phyloP scores from a whole-genome alignment of 2,329 filamentous ascomycete genomes.

The Alternaria consortialis region DNA sequence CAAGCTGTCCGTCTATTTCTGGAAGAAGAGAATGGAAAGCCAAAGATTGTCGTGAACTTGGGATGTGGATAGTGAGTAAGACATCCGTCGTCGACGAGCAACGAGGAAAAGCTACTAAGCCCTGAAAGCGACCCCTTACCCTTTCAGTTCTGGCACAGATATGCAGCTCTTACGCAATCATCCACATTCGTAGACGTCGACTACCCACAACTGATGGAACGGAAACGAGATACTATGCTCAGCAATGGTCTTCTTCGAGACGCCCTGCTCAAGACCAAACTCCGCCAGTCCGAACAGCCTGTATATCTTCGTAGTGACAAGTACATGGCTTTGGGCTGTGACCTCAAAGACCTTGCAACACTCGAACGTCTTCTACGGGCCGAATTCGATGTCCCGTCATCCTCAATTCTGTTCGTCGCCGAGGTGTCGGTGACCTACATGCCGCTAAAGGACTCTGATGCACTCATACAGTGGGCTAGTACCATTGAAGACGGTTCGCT shows the following conservation, averaged over 20 bases:
- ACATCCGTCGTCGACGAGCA: conserved; percentile 12
- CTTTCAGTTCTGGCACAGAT: conserved; percentile 79
- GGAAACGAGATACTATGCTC: conserved; percentile 74
- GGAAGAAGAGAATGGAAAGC: conserved; percentile 61
- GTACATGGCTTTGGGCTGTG: conserved; percentile 83
- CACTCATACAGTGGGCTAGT: conserved; percentile 80
- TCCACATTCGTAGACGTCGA: conserved; percentile 84
- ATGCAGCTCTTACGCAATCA: conserved; percentile 65
- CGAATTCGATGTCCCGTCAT: conserved; percentile 66
- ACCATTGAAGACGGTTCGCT: conserved; percentile 70
- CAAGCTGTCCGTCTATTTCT: conserved; percentile 78
- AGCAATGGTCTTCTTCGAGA: conserved; percentile 59
- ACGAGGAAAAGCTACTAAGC: conserved; percentile 26
- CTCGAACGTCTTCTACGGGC: conserved; percentile 68
- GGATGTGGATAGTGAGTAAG: conserved; percentile 86
- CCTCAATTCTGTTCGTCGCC: conserved; percentile 78
- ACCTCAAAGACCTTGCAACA: conserved; percentile 72
- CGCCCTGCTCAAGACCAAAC: conserved; percentile 38
- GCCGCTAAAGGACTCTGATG: conserved; percentile 76
- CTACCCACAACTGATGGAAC: conserved; percentile 79
- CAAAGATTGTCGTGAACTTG: conserved; percentile 81
- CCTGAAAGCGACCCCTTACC: conserved; percentile 79
- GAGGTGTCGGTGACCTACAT: conserved; percentile 95
- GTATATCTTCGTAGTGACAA: conserved; percentile 63
- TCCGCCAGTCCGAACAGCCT: conserved; percentile 38